These are phyloP conservation scores for Sisymbrium irio DNA, from an alignment of 345 rosid species.

Conservation along the genomic window DNA sequence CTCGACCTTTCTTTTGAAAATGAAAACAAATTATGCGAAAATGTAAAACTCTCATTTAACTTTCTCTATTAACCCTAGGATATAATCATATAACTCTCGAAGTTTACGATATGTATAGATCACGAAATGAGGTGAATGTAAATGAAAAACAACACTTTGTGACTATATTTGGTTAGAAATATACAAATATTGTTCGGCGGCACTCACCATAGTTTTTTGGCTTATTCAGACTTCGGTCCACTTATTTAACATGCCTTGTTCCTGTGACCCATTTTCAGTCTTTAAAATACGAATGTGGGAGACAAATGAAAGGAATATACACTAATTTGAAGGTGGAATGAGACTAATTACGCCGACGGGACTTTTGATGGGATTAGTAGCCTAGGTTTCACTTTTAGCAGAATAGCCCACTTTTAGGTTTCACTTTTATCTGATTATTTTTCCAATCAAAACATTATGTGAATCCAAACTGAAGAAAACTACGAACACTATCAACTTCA, in stretches of 20 bases:
- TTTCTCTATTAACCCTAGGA: too few relatives aligned
- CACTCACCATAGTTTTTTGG: not conserved
- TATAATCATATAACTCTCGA: too few relatives aligned
- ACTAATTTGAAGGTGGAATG: not conserved
- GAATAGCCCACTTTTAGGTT: conserved; percentile 4
- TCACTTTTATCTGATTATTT: not conserved
- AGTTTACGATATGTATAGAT: not conserved
- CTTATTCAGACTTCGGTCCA: not conserved
- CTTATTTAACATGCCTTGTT: not conserved
- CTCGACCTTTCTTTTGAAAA: not conserved
- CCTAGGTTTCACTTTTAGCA: not conserved
- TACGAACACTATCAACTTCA: not conserved
- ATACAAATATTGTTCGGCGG: not conserved
- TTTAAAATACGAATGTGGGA: not conserved
- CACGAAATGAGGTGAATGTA: not conserved
- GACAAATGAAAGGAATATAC: not conserved
- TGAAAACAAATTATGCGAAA: too few relatives aligned
- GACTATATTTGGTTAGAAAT: not conserved
- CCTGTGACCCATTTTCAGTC: not conserved
- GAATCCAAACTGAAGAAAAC: not conserved
- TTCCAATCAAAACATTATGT: not conserved
- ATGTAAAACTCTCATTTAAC: too few relatives aligned
- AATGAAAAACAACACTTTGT: not conserved
- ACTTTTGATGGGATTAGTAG: not conserved
- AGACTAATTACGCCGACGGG: not conserved